Conservation (phyloP, 352 stramenopile genomes). For the Pythium vanterpoolii region DNA sequence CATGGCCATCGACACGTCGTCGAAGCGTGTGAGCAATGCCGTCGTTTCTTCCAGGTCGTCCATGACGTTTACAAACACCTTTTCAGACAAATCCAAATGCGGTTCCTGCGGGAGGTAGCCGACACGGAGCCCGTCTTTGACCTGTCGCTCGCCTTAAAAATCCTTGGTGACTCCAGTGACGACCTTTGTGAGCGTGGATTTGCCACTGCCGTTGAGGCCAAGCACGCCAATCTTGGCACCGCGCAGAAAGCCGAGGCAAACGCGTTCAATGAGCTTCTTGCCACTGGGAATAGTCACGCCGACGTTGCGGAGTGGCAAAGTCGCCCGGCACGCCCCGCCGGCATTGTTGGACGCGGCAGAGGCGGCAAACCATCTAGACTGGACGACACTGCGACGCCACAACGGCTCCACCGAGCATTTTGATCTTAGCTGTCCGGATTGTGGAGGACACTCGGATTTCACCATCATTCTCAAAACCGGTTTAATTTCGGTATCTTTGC, state of each 20-base stretch:
- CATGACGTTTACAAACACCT: constrained; percentile 91
- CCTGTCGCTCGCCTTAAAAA: constrained; percentile 87
- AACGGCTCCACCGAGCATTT: background rate
- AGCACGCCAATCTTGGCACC: constrained; percentile 96
- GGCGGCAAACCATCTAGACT: constrained; percentile 18
- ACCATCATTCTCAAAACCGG: constrained; percentile 6
- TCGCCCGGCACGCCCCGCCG: constrained; percentile 73
- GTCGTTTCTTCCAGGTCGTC: constrained; percentile 84
- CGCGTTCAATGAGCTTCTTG: constrained; percentile 82
- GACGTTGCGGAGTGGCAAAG: constrained; percentile 76
- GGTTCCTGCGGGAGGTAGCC: constrained; percentile 88
- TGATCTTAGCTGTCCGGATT: background rate
- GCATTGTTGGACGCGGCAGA: constrained; percentile 35
- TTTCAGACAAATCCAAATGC: constrained; percentile 78
- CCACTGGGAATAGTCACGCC: constrained; percentile 73
- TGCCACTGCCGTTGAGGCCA: constrained; percentile 93
- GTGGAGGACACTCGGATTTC: background rate
- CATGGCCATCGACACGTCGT: constrained; percentile 87
- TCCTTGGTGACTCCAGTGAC: constrained; percentile 89
- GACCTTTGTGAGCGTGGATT: constrained; percentile 96
- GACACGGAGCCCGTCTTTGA: constrained; percentile 81
- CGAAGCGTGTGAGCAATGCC: constrained; percentile 73
- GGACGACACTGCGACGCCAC: background rate
- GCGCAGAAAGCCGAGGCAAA: constrained; percentile 75
- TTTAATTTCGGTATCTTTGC: background rate